Percentiles rank a stretch among this genome's conserved stretches.
Evolutionary conservation across 2,329 filamentous ascomycete genomes (phyloP).

Genomic region (Penicillium vulpinum): DNA sequence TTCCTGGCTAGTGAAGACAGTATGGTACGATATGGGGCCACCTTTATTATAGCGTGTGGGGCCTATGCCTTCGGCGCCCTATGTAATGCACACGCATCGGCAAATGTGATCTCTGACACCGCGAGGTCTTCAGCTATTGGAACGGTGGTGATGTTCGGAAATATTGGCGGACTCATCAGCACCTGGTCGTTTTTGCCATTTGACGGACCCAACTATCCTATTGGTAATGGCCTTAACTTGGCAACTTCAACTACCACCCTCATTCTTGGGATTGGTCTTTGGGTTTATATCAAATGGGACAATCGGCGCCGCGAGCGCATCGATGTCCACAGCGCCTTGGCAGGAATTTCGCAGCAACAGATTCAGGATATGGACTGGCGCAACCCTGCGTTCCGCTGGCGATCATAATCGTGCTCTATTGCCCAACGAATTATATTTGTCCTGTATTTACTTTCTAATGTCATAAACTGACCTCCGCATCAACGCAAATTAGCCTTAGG

Average conservation of each 20-base stretch:
- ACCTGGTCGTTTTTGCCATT: slow-evolving; percentile 65
- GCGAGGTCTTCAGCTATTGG: slow-evolving; percentile 67
- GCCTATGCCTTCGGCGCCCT: slow-evolving; percentile 65
- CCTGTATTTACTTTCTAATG: background rate
- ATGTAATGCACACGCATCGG: slow-evolving; percentile 66
- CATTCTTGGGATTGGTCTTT: slow-evolving; percentile 50
- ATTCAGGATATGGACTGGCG: slow-evolving; percentile 65
- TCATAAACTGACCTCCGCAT: background rate
- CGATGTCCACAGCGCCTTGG: slow-evolving; percentile 58
- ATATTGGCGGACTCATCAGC: slow-evolving; percentile 67
- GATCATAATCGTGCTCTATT: slow-evolving; percentile 24
- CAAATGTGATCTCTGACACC: slow-evolving; percentile 71
- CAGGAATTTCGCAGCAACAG: slow-evolving; percentile 53
- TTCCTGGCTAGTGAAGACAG: slow-evolving; percentile 60
- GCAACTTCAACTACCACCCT: slow-evolving; percentile 61
- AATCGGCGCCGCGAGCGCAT: slow-evolving; percentile 60
- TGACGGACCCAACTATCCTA: slow-evolving; percentile 66
- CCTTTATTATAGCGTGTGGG: slow-evolving; percentile 66
- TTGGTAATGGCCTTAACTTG: slow-evolving; percentile 71
- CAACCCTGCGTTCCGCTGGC: slow-evolving; percentile 67
- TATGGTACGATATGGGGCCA: slow-evolving; percentile 65
- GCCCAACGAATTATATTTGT: background rate
- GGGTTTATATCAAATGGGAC: slow-evolving; percentile 63
- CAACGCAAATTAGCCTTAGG: background rate
- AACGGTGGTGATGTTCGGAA: slow-evolving; percentile 70